Conservation (phyloP, 2,329 filamentous ascomycete species). For the Sporothrix brunneoviolacea region DNA sequence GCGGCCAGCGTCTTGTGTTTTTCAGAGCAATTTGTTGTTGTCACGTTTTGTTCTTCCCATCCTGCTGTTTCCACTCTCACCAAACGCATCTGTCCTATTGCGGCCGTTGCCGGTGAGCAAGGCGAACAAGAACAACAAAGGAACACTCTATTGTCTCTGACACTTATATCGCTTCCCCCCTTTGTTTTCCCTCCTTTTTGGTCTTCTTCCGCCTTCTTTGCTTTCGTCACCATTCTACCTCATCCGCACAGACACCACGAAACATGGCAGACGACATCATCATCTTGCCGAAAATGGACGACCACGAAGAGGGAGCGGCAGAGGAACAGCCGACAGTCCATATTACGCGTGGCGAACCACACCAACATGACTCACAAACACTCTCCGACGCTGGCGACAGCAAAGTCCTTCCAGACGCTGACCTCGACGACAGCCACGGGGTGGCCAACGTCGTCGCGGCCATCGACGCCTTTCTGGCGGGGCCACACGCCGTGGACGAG, state of each 20-base stretch:
- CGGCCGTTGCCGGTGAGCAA: neutral
- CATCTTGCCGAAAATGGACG: conserved; percentile 43
- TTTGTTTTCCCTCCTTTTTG: neutral
- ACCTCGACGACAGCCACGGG: neutral
- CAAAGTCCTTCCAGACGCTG: neutral
- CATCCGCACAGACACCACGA: neutral
- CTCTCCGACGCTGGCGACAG: too few species aligned
- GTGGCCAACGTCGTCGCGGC: conserved; percentile 4
- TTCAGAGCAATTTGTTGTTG: neutral
- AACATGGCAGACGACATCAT: conserved; percentile 29
- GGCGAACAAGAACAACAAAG: neutral
- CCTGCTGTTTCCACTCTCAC: too few species aligned
- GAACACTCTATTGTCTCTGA: too few species aligned
- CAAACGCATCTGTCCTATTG: too few species aligned
- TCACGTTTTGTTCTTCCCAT: neutral
- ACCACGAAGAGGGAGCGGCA: neutral
- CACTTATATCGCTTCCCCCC: neutral
- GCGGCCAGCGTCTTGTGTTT: too few species aligned
- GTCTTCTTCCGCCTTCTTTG: neutral
- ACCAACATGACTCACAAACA: too few species aligned
- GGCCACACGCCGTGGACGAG: neutral
- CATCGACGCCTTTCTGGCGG: conserved; percentile 8
- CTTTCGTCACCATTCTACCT: neutral
- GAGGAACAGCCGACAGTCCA: too few species aligned
- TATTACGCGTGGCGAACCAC: too few species aligned